Evolutionary conservation across 1,284 basidiomycete species (phyloP), one percentile per base, ranked within the genome.

Genomic region (Ganoderma multipileum): DNA sequence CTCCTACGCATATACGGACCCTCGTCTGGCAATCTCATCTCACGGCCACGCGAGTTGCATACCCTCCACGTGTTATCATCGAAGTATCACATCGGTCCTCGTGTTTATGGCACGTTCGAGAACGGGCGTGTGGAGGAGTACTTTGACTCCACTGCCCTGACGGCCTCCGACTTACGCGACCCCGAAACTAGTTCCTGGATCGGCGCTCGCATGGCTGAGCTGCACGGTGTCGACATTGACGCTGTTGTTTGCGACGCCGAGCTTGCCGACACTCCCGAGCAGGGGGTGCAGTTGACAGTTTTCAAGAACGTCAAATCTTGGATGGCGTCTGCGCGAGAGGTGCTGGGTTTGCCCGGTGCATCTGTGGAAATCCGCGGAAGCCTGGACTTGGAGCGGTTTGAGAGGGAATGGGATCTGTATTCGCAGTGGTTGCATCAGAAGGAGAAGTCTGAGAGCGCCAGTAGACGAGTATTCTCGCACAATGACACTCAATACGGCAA

Each of bases 401-500:
- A 83, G 73, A 76, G 80, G 50, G 85, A 88, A 70, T 93, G 94
- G 90, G 80, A 83, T 65, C 82, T 80, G 47, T 96, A 95, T 79
- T 84, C 92, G 80, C 79, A 79, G 47, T 95, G 91, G 88, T 75
- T 96, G 33, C 81, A 86, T 71, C 85, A 85, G 66, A 87, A 88
- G 77, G 88, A 92, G 74, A 83, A 84, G 74, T 78, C 79, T 44
- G 78, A 84, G 59, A 85, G 86, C 65, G 82, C 85, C 42, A 91
- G 90, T 76, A 83, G 82, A 73, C 83, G 91, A 63, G 92, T 95
- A 8, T 93, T 94, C 77, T 86, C 91, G 70, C 95, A 98, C 83
- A 98, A 97, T 79, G 96, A 98, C 80, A 86, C 95, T 5, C 96
- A 98, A 80, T 97, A 95, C 77, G 96, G 96, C 55, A 98, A 98